A percentile compares a stretch with the other conserved stretches of the same genome.
Conservation (phyloP, 768 basidiomycete genomes). For the Serendipita sp. region DNA sequence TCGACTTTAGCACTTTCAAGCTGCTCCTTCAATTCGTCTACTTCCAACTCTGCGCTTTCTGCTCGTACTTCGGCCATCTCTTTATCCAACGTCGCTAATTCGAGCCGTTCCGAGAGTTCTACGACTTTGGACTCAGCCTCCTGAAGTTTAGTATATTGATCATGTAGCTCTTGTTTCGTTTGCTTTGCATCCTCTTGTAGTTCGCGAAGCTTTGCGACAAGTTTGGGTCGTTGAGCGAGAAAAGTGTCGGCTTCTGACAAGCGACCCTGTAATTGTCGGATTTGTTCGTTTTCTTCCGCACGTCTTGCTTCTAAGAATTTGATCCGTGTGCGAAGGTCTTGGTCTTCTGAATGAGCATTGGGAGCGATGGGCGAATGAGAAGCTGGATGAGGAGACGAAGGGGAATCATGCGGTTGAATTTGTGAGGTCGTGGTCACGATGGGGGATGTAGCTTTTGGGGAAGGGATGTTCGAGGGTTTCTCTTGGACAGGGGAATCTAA, state of each 20-base stretch:
- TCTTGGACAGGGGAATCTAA: conserved; percentile 9
- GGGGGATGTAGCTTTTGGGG: conserved; percentile 6
- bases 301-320: conserved; percentile 78
- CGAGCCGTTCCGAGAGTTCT: conserved; percentile 79
- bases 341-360: conserved; percentile 29
- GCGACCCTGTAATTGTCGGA: conserved; percentile 74
- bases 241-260: conserved; percentile 74
- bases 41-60: conserved; percentile 59
- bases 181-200: conserved; percentile 67
- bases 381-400: background rate
- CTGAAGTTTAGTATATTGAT: conserved; percentile 52
- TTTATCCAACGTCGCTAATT: conserved; percentile 90
- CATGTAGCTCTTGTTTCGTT: conserved; percentile 60
- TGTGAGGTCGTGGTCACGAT: background rate
- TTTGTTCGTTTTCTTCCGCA: conserved; percentile 67
- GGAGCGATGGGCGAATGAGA: background rate
- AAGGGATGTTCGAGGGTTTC: background rate
- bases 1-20: conserved; percentile 73
- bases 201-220: conserved; percentile 72
- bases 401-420: background rate
- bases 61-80: conserved; percentile 92
- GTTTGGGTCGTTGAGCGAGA: conserved; percentile 70
- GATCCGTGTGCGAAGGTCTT: conserved; percentile 71
- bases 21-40: conserved; percentile 66
- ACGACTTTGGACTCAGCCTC: conserved; percentile 51